phyloP scores from a whole-genome alignment of 495 filamentous ascomycete genomes.

The Tuber magnatum region DNA sequence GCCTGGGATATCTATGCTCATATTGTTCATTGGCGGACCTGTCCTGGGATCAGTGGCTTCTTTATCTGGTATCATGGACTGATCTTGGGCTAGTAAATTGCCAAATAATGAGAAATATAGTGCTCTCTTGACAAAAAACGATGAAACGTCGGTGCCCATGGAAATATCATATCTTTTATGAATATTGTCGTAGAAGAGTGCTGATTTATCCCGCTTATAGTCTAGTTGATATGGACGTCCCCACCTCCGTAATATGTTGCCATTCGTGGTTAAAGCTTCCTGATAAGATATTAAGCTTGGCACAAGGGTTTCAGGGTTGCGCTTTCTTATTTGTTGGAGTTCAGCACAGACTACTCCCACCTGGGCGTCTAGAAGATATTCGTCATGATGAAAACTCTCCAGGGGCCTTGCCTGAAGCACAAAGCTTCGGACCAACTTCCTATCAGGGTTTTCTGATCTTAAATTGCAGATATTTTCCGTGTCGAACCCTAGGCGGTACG shows the following conservation, averaged over 20 bases:
- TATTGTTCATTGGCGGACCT: no score
- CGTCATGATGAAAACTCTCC: constrained; percentile 5
- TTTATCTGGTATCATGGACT: no score
- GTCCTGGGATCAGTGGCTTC: no score
- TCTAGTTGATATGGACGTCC: constrained; percentile 17
- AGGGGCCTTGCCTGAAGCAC: constrained; percentile 1
- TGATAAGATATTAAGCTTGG: neutral
- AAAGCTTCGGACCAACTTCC: constrained; percentile 7
- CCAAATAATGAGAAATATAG: constrained; percentile 20
- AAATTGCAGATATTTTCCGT: constrained; percentile 3
- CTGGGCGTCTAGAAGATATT: neutral
- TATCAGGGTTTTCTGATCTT: constrained; percentile 9
- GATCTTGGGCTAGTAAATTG: neutral
- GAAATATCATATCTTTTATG: neutral
- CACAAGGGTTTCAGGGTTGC: neutral
- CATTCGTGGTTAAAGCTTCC: constrained; percentile 1
- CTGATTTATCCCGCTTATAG: constrained; percentile 11
- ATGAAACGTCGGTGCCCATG: constrained; percentile 6
- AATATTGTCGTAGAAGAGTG: constrained; percentile 8
- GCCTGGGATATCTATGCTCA: no score
- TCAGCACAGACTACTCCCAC: no score
- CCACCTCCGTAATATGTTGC: constrained; percentile 7
- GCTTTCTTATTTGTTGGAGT: constrained; percentile 7
- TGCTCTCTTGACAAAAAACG: constrained; percentile 10
- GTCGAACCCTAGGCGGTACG: constrained; percentile 8